A percentile compares a stretch with the other conserved stretches of the same genome.
phyloP scores from a whole-genome alignment of 345 rosid species.

The Brassica carinata region DNA sequence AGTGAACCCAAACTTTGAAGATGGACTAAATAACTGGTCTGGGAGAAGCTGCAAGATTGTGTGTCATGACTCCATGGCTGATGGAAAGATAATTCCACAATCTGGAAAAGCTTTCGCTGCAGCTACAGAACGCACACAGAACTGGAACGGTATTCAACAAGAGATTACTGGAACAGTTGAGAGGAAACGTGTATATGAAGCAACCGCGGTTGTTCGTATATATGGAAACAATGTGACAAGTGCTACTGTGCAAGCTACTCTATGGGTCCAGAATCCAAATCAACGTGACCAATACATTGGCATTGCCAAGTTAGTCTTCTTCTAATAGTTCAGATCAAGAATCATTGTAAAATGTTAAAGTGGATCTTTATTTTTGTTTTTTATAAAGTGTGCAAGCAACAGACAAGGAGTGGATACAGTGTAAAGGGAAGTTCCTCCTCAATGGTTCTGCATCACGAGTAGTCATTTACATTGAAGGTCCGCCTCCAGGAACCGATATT shows the following conservation, averaged over 20 bases:
- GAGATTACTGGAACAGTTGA: constrained; percentile 72
- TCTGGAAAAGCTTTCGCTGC: constrained; percentile 70
- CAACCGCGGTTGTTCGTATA: constrained; percentile 66
- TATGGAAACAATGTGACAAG: constrained; percentile 59
- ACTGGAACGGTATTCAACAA: constrained; percentile 89
- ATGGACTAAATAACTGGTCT: constrained; percentile 81
- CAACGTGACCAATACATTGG: constrained; percentile 71
- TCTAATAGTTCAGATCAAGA: constrained; percentile 20
- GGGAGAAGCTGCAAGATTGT: constrained; percentile 80
- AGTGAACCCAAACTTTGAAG: constrained; percentile 73
- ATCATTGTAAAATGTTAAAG: constrained; percentile 59
- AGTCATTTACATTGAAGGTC: constrained; percentile 84
- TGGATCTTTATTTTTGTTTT: constrained; percentile 34
- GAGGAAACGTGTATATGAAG: constrained; percentile 70
- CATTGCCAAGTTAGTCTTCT: constrained; percentile 62
- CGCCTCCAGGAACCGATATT: constrained; percentile 84
- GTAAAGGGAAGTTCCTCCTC: constrained; percentile 84
- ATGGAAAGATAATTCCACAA: constrained; percentile 69
- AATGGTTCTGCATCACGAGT: constrained; percentile 71
- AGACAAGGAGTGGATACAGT: constrained; percentile 74
- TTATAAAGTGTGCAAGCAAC: constrained; percentile 70
- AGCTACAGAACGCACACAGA: constrained; percentile 75
- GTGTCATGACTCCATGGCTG: constrained; percentile 74
- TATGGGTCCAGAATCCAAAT: constrained; percentile 76
- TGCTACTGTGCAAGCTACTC: constrained; percentile 62